Base-by-base conservation (phyloP, 192 early-diverging fungal genomes). In the Spinellus fusiger region DNA sequence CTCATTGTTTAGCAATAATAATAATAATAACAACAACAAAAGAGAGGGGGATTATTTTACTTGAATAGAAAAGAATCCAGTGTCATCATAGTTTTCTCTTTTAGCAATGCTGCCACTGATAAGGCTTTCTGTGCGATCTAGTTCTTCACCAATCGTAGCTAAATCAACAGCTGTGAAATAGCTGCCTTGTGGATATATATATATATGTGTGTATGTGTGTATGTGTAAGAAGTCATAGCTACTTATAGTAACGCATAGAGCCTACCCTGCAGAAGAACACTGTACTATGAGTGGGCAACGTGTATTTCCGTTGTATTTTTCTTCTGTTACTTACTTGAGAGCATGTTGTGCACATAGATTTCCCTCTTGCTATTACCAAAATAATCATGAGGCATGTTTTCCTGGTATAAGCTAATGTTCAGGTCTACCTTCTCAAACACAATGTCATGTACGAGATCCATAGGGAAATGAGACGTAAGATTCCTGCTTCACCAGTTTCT, bases 311-410 rank as follows among this genome's bases (percentile, higher is more conserved):
- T 28, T 29, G 12, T 28, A 5, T 18, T 49, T 49, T n/a, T 54
- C 37, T 18, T 26, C 16, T 32, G 16, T 0, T 13, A 44, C 46
- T 55, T 61, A 67, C 65, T 92, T 92, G 51, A 92, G 59, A 28
- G 87, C 86, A 75, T 92, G 89, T 40, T 92, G 90, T 0, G 89
- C 89, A 59, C 90, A 92, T 38, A 92, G 73, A 54, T 85, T 78
- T 27, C 89, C 89, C 66, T 90, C 86, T 86, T 91, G 88, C 78
- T 85, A 44, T n/a, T 44, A 31, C 28, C 37, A 38, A n/a, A 54
- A 47, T n/a, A 15, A 32, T 9, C 10, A 22, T 7, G 5, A 22
- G 25, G 46, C 15, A n/a, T 25, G 40, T 18, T 23, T 27, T 6
- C 15, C 3, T 48, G 1, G 13, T 37, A n/a, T 20, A n/a, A 31